Percentiles rank a stretch among this genome's conserved stretches.
phyloP scores from a whole-genome alignment of 2,329 filamentous ascomycete species.

The Aspergillus hortae region DNA sequence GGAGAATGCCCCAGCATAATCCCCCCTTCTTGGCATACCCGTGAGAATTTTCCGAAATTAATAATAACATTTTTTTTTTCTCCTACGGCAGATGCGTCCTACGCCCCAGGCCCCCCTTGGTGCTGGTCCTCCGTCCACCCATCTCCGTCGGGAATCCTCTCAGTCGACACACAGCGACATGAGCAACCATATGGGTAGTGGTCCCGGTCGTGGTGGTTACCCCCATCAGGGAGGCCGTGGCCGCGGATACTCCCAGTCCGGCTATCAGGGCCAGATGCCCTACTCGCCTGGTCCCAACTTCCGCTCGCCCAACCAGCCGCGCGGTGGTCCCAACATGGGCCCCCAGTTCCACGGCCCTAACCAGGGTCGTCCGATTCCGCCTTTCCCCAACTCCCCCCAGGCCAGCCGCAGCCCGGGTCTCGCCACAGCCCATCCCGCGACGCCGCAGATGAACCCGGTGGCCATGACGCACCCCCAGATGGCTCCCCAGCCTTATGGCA shows the following conservation, averaged over 20 bases:
- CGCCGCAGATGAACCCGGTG: slow-evolving; percentile 68
- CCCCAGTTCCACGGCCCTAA: slow-evolving; percentile 48
- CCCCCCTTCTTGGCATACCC: slow-evolving; percentile 13
- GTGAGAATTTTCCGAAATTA: slow-evolving; percentile 10
- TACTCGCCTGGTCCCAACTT: slow-evolving; percentile 54
- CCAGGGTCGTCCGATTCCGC: slow-evolving; percentile 40
- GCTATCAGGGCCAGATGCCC: slow-evolving; percentile 51
- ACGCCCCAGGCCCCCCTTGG: slow-evolving; percentile 60
- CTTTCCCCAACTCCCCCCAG: slow-evolving; percentile 63
- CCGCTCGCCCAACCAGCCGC: slow-evolving; percentile 50
- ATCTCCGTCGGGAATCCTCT: slow-evolving; percentile 81
- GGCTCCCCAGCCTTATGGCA: slow-evolving; percentile 56
- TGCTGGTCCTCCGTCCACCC: slow-evolving; percentile 64
- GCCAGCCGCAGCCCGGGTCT: slow-evolving; percentile 63
- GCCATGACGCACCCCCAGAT: slow-evolving; percentile 64
- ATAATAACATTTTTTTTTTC: slow-evolving; percentile 17
- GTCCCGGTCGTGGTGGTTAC: slow-evolving; percentile 54
- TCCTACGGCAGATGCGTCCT: slow-evolving; percentile 59
- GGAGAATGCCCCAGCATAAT: not conserved
- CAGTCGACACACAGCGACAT: slow-evolving; percentile 77
- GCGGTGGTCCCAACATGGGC: slow-evolving; percentile 50
- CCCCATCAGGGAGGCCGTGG: slow-evolving; percentile 53
- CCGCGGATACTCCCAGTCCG: slow-evolving; percentile 53
- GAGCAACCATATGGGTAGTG: slow-evolving; percentile 34
- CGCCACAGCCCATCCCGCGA: slow-evolving; percentile 62